Evolutionary conservation across 2,329 filamentous ascomycete species (phyloP), one percentile per base, ranked within the genome.

Genomic region (Aspergillus glaucus): DNA sequence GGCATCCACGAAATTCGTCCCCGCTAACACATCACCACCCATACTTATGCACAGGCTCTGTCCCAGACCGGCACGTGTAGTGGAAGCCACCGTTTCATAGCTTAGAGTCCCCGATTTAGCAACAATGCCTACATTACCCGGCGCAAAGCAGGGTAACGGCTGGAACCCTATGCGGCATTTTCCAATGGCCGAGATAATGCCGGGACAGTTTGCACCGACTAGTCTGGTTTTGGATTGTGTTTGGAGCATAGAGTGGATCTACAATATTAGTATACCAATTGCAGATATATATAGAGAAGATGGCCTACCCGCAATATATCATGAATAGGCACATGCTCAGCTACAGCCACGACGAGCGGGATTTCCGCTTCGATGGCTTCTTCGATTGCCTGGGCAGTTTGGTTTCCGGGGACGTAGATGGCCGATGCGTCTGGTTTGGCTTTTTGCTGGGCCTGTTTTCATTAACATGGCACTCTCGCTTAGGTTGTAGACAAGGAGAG

Each of bases 51-150:
- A 87, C 6, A 90, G 70, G 59, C 85, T 88, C 65, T 92, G 87
- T 0, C 87, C 87, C 1, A 91, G 71, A 0, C 87, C 86, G n/a
- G 80, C 83, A 52, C 82, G 76, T 6, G 85, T 87, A 21, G 87
- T 82, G 1, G 85, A 84, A 0, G 84, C 87, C 1, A 90, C 87
- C 2, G 87, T 82, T 64, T 92, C 87, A 59, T 91, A 92, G 52
- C 85, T 88, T 37, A 92, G 70, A 0, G 87, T 92, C 1, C 87
- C 87, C 0, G 85, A 89, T 63, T 88, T 90, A n/a, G 86, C 85
- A 3, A 88, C 80, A 47, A 92, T 87, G 2, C 86, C 87, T 19
- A 92, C 74, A 49, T 80, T 78, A 0, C 86, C 87, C 0, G 81
- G 78, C 49, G 76, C 72, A 60, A 89, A 91, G 50, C 83, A 88